Evolutionary conservation across 2,329 filamentous ascomycete species (phyloP).

Genomic region (Aaosphaeria arxii): DNA sequence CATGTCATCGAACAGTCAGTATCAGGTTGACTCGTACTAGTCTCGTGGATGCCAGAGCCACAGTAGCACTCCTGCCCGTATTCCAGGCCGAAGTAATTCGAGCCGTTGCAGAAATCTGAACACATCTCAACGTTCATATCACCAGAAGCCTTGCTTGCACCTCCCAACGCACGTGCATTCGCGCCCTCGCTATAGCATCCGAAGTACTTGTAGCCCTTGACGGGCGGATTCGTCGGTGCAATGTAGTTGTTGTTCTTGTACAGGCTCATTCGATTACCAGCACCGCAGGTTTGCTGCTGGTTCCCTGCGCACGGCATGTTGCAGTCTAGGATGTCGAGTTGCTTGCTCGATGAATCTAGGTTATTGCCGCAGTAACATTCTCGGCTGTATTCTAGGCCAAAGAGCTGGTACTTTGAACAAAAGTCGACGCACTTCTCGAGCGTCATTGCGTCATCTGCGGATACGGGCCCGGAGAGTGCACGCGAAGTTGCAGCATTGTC

Average conservation of each 20-base stretch:
- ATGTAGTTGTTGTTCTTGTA: conserved; percentile 36
- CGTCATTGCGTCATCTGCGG: conserved; percentile 13
- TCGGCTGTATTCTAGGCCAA: conserved; percentile 18
- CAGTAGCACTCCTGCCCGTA: conserved; percentile 22
- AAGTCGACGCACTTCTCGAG: conserved; percentile 17
- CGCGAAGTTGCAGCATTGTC: conserved; percentile 10
- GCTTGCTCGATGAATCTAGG: not conserved
- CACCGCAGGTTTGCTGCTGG: conserved; percentile 15
- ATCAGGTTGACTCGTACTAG: conserved; percentile 7
- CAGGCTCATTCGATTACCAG: conserved; percentile 23
- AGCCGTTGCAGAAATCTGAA: conserved; percentile 24
- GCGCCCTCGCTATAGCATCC: conserved; percentile 42
- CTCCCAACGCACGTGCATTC: conserved; percentile 24
- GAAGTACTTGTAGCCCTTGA: conserved; percentile 22
- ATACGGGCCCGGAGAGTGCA: conserved; percentile 11
- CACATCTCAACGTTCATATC: conserved; percentile 35
- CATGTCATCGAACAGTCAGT: conserved; percentile 17
- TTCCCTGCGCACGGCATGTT: conserved; percentile 20
- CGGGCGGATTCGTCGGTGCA: conserved; percentile 13
- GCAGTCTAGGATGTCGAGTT: conserved; percentile 14
- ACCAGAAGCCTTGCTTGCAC: conserved; percentile 29
- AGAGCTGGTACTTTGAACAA: conserved; percentile 18
- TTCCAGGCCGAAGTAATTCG: conserved; percentile 38
- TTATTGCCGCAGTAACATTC: conserved; percentile 8
- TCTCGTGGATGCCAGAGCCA: conserved; percentile 12